Percentiles rank a stretch among this genome's conserved stretches.
Conservation (phyloP, 495 filamentous ascomycete species). For the Xylaria venustula region DNA sequence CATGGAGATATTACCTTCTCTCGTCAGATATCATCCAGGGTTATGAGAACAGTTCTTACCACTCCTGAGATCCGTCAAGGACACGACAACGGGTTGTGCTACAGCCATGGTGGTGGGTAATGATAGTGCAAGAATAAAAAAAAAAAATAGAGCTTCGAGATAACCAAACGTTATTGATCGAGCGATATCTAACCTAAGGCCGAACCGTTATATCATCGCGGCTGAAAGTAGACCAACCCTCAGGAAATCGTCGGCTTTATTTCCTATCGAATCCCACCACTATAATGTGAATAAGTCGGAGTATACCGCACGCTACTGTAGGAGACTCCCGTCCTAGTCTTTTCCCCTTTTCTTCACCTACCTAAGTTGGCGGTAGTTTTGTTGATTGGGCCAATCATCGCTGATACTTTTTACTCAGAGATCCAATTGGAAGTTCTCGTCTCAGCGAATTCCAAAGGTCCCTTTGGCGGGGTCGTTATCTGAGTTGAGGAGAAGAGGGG, state of each 20-base stretch:
- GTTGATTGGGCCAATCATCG: slow-evolving; percentile 1
- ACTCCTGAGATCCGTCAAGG: slow-evolving; percentile 50
- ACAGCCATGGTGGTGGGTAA: slow-evolving; percentile 35
- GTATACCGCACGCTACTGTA: neutral
- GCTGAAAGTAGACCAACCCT: slow-evolving; percentile 1
- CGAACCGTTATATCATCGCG: too few relatives aligned
- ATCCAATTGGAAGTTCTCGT: too few relatives aligned
- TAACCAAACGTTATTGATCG: neutral
- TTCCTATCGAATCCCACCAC: neutral
- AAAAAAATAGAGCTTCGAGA: too few relatives aligned
- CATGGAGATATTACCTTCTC: slow-evolving; percentile 67
- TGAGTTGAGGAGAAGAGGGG: too few relatives aligned
- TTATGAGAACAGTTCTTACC: slow-evolving; percentile 30
- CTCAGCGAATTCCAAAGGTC: too few relatives aligned
- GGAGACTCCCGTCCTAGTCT: neutral
- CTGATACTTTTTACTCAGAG: neutral
- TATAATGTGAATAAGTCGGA: neutral
- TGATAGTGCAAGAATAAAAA: too few relatives aligned
- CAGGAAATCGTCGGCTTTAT: slow-evolving; percentile 15
- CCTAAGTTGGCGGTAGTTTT: neutral
- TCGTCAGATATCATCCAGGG: neutral
- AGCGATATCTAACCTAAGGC: neutral
- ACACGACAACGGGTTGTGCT: slow-evolving; percentile 51
- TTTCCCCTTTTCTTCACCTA: neutral
- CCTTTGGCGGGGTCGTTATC: too few relatives aligned